These are phyloP conservation scores for Rossbeevera mucosa DNA, from an alignment of 768 basidiomycete genomes.

Conservation along the genomic window DNA sequence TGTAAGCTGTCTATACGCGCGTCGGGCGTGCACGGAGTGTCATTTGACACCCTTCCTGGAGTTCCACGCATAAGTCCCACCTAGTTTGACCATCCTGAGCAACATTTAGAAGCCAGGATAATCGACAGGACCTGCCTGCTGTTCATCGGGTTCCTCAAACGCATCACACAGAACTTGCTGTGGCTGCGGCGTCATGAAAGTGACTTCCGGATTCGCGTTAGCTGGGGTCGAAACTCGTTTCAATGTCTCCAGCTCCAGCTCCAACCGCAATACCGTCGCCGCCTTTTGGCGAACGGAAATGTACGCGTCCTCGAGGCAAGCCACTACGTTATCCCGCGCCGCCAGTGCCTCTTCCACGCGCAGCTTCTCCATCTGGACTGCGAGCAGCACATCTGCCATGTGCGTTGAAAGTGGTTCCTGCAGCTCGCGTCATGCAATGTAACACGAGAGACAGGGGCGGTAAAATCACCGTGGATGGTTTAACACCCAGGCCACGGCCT, in stretches of 20 bases:
- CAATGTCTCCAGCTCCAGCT: constrained; percentile 35
- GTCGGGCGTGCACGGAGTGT: constrained; percentile 18
- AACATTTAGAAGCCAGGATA: not conserved
- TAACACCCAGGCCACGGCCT: not conserved
- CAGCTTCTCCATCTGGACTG: constrained; percentile 49
- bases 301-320: constrained; percentile 57
- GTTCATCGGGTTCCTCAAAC: not conserved
- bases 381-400: constrained; percentile 48
- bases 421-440: not conserved
- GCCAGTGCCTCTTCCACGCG: constrained; percentile 53
- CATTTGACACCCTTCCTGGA: not conserved
- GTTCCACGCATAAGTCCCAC: not conserved
- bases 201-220: constrained; percentile 9
- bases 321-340: constrained; percentile 60
- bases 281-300: constrained; percentile 58
- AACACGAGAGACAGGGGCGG: not conserved
- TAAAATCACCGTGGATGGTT: constrained; percentile 13
- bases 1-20: constrained; percentile 18
- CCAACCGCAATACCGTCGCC: constrained; percentile 44
- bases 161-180: not conserved
- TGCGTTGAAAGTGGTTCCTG: not conserved
- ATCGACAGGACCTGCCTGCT: constrained; percentile 1
- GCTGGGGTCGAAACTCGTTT: constrained; percentile 21
- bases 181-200: not conserved
- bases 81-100: not conserved